These are phyloP conservation scores for Lodderomyces parapsilosis DNA, from an alignment of 1,139 yeast genomes.

Conservation along the genomic window DNA sequence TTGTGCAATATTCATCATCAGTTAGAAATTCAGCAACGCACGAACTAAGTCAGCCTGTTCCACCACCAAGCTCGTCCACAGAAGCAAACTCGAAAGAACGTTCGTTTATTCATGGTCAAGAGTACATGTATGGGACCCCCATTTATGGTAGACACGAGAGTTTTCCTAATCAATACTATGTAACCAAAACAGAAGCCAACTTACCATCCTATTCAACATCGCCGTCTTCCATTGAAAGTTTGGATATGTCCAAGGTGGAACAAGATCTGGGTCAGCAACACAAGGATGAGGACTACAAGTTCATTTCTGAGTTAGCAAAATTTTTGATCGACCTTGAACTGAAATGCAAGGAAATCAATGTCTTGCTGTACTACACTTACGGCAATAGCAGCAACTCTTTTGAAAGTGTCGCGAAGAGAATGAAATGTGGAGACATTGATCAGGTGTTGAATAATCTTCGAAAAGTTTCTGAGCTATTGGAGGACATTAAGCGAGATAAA, in stretches of 20 bases:
- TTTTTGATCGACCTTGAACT: slow-evolving; percentile 14
- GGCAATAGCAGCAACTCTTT: neutral
- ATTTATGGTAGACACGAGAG: slow-evolving; percentile 14
- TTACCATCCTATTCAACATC: slow-evolving; percentile 7
- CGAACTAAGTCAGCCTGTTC: slow-evolving; percentile 2
- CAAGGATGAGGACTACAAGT: slow-evolving; percentile 6
- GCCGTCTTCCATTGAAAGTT: slow-evolving; percentile 11
- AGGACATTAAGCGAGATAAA: slow-evolving; percentile 6
- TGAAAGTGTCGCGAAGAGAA: slow-evolving; percentile 1
- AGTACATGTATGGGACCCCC: slow-evolving; percentile 11
- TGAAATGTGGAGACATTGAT: slow-evolving; percentile 11
- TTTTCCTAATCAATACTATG: slow-evolving; percentile 14
- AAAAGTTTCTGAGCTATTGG: slow-evolving; percentile 11
- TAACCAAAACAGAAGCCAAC: slow-evolving; percentile 8
- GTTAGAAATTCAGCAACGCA: slow-evolving; percentile 3
- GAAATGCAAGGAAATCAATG: slow-evolving; percentile 10
- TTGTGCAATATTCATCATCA: slow-evolving; percentile 6
- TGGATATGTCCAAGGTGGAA: slow-evolving; percentile 3
- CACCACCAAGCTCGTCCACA: neutral
- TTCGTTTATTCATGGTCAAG: slow-evolving; percentile 4
- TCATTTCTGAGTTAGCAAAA: slow-evolving; percentile 11
- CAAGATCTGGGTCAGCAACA: neutral
- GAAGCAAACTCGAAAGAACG: neutral
- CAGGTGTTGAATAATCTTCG: slow-evolving; percentile 11
- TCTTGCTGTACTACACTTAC: slow-evolving; percentile 3